Conservation (phyloP, 768 basidiomycete genomes). For the Lactarius akahatsu region DNA sequence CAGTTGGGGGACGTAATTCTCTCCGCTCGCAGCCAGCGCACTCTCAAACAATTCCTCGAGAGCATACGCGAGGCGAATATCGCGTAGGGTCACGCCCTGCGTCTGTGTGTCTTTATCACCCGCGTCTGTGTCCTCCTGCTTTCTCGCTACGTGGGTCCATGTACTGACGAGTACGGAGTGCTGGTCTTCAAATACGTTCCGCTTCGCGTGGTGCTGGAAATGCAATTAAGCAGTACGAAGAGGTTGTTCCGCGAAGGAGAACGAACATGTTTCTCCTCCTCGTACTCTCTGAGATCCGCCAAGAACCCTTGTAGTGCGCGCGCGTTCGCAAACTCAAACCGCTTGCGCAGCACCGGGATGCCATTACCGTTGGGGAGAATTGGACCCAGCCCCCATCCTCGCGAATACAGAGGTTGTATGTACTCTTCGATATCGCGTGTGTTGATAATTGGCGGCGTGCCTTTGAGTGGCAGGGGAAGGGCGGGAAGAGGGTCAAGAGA, state of each 20-base stretch:
- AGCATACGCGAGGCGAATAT: conserved; percentile 22
- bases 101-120: background rate
- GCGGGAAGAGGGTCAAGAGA: conserved; percentile 13
- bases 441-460: conserved; percentile 6
- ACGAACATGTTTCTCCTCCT: conserved; percentile 15
- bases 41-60: conserved; percentile 23
- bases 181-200: conserved; percentile 4
- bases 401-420: conserved; percentile 18
- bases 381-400: conserved; percentile 21
- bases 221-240: background rate
- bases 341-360: conserved; percentile 23
- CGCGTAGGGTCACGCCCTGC: conserved; percentile 23
- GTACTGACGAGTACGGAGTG: conserved; percentile 19
- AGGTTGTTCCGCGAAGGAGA: too few relatives aligned
- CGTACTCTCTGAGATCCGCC: conserved; percentile 16
- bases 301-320: conserved; percentile 9
- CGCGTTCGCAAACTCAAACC: conserved; percentile 14
- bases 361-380: conserved; percentile 21
- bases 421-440: conserved; percentile 19
- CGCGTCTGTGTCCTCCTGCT: background rate
- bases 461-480: background rate
- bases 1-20: conserved; percentile 6
- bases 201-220: conserved; percentile 21
- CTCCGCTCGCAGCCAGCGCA: conserved; percentile 8
- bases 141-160: conserved; percentile 23